Conservation (phyloP, 2,329 filamentous ascomycete species). For the Botrytis fragariae region DNA sequence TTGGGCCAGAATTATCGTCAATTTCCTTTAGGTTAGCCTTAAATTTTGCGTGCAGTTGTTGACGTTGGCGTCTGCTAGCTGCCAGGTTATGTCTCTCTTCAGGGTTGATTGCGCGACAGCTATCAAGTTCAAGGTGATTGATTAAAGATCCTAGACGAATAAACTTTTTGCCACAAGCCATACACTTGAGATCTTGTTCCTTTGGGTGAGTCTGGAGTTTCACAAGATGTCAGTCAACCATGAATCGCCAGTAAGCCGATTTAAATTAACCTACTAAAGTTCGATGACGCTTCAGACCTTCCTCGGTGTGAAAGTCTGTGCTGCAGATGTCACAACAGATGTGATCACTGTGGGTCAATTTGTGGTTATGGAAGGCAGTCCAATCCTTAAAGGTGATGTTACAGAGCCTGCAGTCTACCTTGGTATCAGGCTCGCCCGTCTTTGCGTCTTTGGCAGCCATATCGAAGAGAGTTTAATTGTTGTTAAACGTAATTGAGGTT, state of each 20-base stretch:
- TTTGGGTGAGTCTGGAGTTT: constrained; percentile 17
- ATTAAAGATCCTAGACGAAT: constrained; percentile 19
- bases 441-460: not conserved
- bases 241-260: not conserved
- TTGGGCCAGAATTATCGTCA: not conserved
- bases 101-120: constrained; percentile 4
- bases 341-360: constrained; percentile 7
- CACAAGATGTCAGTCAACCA: not conserved
- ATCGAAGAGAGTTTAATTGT: not conserved
- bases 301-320: constrained; percentile 16
- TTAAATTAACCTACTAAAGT: constrained; percentile 1
- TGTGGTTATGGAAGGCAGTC: constrained; percentile 7
- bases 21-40: constrained; percentile 11
- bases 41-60: constrained; percentile 17
- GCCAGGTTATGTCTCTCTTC: constrained; percentile 5
- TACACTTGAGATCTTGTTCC: constrained; percentile 15
- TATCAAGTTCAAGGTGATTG: constrained; percentile 18
- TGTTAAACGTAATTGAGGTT: too few species aligned
- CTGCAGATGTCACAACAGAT: constrained; percentile 18
- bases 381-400: constrained; percentile 8
- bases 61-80: constrained; percentile 10
- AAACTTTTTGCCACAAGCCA: constrained; percentile 11
- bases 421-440: not conserved
- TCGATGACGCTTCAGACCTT: constrained; percentile 18
- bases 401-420: constrained; percentile 13